Evolutionary conservation across 495 filamentous ascomycete species (phyloP).

Genomic region (Friedmanniomyces endolithicus): DNA sequence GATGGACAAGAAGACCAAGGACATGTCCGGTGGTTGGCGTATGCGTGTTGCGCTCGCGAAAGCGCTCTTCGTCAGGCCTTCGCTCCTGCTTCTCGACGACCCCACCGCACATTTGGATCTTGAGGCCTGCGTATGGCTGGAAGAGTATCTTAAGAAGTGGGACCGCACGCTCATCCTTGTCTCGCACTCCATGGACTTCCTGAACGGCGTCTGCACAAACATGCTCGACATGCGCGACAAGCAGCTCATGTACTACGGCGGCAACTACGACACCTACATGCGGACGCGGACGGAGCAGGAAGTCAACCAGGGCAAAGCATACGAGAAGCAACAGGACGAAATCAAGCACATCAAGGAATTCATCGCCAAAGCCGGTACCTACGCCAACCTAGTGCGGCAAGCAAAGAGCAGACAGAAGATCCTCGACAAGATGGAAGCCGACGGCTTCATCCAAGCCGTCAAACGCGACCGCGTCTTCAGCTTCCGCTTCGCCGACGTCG

Average conservation of each 20-base stretch:
- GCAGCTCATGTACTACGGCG: slow-evolving; percentile 93
- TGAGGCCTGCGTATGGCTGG: slow-evolving; percentile 98
- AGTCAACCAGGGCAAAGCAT: slow-evolving; percentile 96
- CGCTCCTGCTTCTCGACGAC: slow-evolving; percentile 90
- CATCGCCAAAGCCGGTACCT: slow-evolving; percentile 98
- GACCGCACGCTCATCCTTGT: slow-evolving; percentile 94
- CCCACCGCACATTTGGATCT: slow-evolving; percentile 98
- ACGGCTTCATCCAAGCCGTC: slow-evolving; percentile 92
- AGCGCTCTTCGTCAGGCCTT: slow-evolving; percentile 96
- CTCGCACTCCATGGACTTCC: slow-evolving; percentile 95
- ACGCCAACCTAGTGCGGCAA: slow-evolving; percentile 96
- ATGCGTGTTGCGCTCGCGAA: slow-evolving; percentile 98
- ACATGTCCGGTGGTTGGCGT: slow-evolving; percentile 99
- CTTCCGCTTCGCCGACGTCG: slow-evolving; percentile 96
- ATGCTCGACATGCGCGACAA: slow-evolving; percentile 97
- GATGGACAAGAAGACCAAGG: slow-evolving; percentile 98
- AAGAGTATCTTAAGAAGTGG: slow-evolving; percentile 99
- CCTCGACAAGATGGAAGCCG: slow-evolving; percentile 99
- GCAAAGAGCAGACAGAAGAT: slow-evolving; percentile 99
- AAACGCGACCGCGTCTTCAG: slow-evolving; percentile 79
- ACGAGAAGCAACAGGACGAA: slow-evolving; percentile 98
- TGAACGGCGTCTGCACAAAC: slow-evolving; percentile 97
- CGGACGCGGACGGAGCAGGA: slow-evolving; percentile 94
- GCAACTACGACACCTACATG: slow-evolving; percentile 95
- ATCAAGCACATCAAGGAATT: slow-evolving; percentile 99